These are phyloP conservation scores for Cichorium intybus DNA, from an alignment of 140 eudicot genomes.

Conservation along the genomic window DNA sequence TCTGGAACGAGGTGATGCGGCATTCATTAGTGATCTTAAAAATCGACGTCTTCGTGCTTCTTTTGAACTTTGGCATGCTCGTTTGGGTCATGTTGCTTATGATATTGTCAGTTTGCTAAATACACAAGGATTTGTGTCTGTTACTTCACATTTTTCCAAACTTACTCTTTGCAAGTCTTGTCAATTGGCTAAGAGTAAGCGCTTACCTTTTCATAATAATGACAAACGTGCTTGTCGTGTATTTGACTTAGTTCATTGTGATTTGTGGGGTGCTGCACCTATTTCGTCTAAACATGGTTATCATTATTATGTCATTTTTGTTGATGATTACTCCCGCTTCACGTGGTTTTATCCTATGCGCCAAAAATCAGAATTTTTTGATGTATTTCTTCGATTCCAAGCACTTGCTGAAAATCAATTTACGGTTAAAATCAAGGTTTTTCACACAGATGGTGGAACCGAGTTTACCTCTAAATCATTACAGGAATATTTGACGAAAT, in stretches of 20 bases:
- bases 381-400: background rate
- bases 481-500: too few species aligned
- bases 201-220: background rate
- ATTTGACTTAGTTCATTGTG: background rate
- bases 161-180: background rate
- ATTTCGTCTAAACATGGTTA: too few species aligned
- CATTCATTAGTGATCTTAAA: too few species aligned
- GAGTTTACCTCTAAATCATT: background rate
- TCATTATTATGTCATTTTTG: background rate
- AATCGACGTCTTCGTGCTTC: background rate
- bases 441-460: background rate
- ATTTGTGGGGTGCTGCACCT: too few species aligned
- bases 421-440: background rate
- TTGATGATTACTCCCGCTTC: background rate
- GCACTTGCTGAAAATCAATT: background rate
- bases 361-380: background rate
- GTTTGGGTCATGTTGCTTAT: background rate
- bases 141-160: background rate
- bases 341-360: background rate
- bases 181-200: slow-evolving; percentile 2
- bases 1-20: too few species aligned
- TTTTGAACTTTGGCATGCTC: background rate
- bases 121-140: background rate
- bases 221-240: background rate
- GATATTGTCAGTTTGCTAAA: background rate